Base-by-base conservation (phyloP, 495 filamentous ascomycete species). In the Parathielavia appendiculata region DNA sequence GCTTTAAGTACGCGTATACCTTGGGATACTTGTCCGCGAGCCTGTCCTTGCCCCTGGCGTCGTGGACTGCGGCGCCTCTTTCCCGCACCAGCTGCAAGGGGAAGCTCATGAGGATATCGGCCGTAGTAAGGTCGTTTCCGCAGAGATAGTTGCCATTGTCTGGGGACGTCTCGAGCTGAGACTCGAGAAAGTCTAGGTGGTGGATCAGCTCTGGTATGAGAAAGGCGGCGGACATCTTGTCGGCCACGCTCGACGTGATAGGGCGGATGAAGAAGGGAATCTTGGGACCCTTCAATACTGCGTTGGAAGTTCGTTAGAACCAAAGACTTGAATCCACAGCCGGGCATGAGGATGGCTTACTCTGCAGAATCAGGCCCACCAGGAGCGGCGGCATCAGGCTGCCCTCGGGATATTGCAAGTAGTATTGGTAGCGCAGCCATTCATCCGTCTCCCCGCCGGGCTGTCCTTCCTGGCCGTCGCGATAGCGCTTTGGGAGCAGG, bases 191-290 rank as follows among this genome's bases (percentile, higher is more conserved):
- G 12, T 69, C 71, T 30, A 92, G 79, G 51, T 93, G 80, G 13
- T 75, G 75, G 45, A 80, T 74, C 44, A 88, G 72, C 49, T 89
- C 86, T 19, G 83, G 83, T 8, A 77, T 70, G 32, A 95, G 69
- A 64, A 84, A 91, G 11, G 63, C 65, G 3, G 72, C 65, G 30
- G 85, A 74, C 30, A 96, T 73, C 34, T 84, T 82, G 57, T 73
- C 71, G 39, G 83, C 83, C 14, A 96, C 82, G 17, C 79, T 68
- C 16, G 72, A 67, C 9, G 88, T 86, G 57, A 97, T 80, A 17
- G 89, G 90, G 43, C 85, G 86, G 67, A 97, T 74, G 77, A 96
- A 91, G 80, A 96, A 95, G 2, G 91, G 91, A 7, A 89, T 73
- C 0, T 84, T 80, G 5, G 83, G 72, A 13, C 80, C 79, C 58